A percentile compares a stretch with the other conserved stretches of the same genome.
phyloP scores from a whole-genome alignment of 2,329 filamentous ascomycete genomes.

The Xylariaceae sp. region DNA sequence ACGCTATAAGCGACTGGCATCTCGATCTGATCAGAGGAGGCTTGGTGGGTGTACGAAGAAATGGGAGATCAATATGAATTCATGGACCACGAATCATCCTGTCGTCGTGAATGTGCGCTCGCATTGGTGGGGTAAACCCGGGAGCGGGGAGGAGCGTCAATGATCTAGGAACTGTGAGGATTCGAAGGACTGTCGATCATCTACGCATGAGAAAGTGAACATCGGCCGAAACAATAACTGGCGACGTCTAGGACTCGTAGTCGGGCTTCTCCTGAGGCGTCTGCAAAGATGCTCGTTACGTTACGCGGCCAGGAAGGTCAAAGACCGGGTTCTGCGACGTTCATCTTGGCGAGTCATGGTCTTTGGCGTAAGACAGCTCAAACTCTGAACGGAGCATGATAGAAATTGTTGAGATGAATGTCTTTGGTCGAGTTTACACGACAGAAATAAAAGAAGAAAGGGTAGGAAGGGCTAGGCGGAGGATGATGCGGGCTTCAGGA shows the following conservation, averaged over 20 bases:
- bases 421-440: neutral
- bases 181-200: conserved; percentile 4
- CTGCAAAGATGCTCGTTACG: conserved; percentile 1
- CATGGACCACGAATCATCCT: neutral
- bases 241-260: neutral
- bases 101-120: conserved; percentile 5
- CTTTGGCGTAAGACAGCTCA: conserved; percentile 45
- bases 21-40: neutral
- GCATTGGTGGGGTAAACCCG: conserved; percentile 5
- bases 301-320: neutral
- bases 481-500: neutral
- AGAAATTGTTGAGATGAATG: neutral
- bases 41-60: conserved; percentile 1
- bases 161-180: conserved; percentile 1
- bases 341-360: conserved; percentile 42
- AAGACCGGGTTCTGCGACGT: neutral
- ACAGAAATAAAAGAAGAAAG: neutral
- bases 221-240: neutral
- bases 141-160: neutral
- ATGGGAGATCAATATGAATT: neutral
- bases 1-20: conserved; percentile 3
- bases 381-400: neutral
- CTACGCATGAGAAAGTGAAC: conserved; percentile 1
- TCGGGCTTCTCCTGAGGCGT: neutral
- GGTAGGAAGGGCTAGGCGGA: neutral